A percentile compares a stretch with the other conserved stretches of the same genome.
phyloP scores from a whole-genome alignment of 352 stramenopile species.

The Phytopythium sindhum region DNA sequence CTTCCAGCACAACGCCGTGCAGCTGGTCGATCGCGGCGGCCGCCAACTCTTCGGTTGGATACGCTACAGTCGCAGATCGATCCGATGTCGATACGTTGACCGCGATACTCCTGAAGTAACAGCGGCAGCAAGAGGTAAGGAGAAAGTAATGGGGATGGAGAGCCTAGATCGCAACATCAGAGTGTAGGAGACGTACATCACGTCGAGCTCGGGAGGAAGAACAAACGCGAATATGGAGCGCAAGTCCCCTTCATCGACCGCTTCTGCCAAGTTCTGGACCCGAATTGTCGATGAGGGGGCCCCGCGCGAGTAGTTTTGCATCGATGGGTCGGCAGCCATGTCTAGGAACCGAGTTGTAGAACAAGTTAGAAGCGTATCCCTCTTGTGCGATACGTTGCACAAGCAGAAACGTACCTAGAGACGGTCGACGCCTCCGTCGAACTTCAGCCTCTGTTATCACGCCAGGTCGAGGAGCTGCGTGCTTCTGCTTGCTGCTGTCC shows the following conservation, averaged over 20 bases:
- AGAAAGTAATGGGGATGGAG: background rate
- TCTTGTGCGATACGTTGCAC: background rate
- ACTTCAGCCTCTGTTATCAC: slow-evolving; percentile 64
- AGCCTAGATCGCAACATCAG: too few relatives aligned
- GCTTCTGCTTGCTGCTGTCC: background rate
- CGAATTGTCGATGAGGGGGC: slow-evolving; percentile 20
- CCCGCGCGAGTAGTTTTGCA: slow-evolving; percentile 35
- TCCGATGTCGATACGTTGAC: slow-evolving; percentile 11
- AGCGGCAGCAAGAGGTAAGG: background rate
- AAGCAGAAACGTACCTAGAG: slow-evolving; percentile 22
- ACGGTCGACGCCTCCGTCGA: slow-evolving; percentile 27
- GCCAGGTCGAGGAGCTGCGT: slow-evolving; percentile 19
- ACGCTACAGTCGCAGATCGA: slow-evolving; percentile 17
- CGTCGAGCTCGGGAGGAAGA: slow-evolving; percentile 26
- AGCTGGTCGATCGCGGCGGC: slow-evolving; percentile 35
- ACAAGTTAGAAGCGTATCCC: background rate
- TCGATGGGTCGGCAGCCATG: slow-evolving; percentile 25
- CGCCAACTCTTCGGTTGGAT: slow-evolving; percentile 28
- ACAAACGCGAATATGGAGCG: slow-evolving; percentile 55
- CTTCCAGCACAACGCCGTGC: slow-evolving; percentile 51
- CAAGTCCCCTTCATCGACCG: slow-evolving; percentile 51
- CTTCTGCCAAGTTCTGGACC: slow-evolving; percentile 41
- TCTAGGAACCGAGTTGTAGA: slow-evolving; percentile 9
- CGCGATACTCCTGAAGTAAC: slow-evolving; percentile 8
- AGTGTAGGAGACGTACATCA: slow-evolving; percentile 36